Percentiles rank a stretch among this genome's conserved stretches.
Conservation (phyloP, 176 grass and related monocot species). For the Carex scoparia region DNA sequence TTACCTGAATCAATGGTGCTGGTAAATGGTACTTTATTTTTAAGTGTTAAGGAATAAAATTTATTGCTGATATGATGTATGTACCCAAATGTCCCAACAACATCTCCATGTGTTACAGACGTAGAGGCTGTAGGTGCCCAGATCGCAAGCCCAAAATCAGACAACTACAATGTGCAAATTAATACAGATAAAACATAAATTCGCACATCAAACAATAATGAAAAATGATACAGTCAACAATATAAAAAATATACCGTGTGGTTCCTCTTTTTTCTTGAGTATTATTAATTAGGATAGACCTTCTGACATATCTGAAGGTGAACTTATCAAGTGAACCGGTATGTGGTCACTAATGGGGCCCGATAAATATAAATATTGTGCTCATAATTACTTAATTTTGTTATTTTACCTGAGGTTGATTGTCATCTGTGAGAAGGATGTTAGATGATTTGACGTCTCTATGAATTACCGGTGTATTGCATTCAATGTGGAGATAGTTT, state of each 20-base stretch:
- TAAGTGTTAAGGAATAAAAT: not conserved
- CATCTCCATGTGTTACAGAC: constrained; percentile 51
- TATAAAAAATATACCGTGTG: not conserved
- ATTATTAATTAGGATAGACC: not conserved
- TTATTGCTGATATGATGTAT: not conserved
- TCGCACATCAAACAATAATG: not conserved
- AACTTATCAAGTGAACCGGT: not conserved
- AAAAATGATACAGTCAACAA: not conserved
- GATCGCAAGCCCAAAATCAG: constrained; percentile 90
- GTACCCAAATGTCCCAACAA: constrained; percentile 96
- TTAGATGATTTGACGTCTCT: constrained; percentile 97
- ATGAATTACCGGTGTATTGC: constrained; percentile 69
- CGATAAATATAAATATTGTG: not conserved
- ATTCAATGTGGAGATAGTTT: constrained; percentile 64
- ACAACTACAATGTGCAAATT: constrained; percentile 42
- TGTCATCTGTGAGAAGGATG: constrained; percentile 71
- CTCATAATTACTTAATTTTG: not conserved
- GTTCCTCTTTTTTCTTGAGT: not conserved
- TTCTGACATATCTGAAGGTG: not conserved
- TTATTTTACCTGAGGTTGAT: constrained; percentile 57
- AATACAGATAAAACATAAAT: not conserved
- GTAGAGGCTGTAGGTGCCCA: constrained; percentile 60
- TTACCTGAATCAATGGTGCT: not conserved
- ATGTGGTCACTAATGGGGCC: not conserved
- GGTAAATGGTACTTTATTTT: not conserved